phyloP scores from a whole-genome alignment of 208 protist genomes.

The Crithidia brevicula region DNA sequence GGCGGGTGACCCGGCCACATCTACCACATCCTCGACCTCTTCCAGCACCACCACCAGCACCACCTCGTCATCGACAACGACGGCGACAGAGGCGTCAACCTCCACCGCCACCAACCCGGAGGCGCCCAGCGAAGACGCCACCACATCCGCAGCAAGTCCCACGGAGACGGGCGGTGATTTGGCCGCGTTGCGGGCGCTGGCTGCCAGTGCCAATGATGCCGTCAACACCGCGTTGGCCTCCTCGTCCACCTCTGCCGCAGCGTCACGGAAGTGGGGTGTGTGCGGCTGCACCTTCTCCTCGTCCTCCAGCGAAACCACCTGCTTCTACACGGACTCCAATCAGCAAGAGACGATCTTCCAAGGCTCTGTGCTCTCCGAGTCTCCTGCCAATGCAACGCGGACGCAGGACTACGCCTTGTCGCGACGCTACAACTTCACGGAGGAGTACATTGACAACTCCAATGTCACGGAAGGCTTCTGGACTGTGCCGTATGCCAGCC shows the following conservation, averaged over 20 bases:
- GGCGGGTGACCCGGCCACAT: too few species aligned
- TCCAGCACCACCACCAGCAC: background rate
- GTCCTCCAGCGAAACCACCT: slow-evolving; percentile 22
- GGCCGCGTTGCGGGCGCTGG: too few species aligned
- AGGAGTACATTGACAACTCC: slow-evolving; percentile 17
- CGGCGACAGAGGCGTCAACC: background rate
- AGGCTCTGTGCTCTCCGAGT: slow-evolving; percentile 17
- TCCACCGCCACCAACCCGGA: background rate
- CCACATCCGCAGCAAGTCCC: background rate
- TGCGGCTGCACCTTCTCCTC: slow-evolving; percentile 41
- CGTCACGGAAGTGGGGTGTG: slow-evolving; percentile 33
- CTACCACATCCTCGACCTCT: too few species aligned
- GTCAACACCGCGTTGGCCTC: background rate
- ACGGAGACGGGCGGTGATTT: slow-evolving; percentile 3
- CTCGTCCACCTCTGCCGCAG: background rate
- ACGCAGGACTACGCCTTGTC: slow-evolving; percentile 22
- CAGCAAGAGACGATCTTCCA: slow-evolving; percentile 38
- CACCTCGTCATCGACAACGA: background rate
- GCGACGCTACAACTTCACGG: slow-evolving; percentile 30
- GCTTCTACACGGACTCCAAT: slow-evolving; percentile 45
- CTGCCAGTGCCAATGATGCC: too few species aligned
- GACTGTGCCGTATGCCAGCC: slow-evolving; percentile 45
- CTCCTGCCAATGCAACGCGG: background rate
- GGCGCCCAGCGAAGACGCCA: too few species aligned
- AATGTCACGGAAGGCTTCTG: slow-evolving; percentile 33